These are phyloP conservation scores for Leccinum longicurvipes DNA, from an alignment of 768 basidiomycete species.

Conservation along the genomic window DNA sequence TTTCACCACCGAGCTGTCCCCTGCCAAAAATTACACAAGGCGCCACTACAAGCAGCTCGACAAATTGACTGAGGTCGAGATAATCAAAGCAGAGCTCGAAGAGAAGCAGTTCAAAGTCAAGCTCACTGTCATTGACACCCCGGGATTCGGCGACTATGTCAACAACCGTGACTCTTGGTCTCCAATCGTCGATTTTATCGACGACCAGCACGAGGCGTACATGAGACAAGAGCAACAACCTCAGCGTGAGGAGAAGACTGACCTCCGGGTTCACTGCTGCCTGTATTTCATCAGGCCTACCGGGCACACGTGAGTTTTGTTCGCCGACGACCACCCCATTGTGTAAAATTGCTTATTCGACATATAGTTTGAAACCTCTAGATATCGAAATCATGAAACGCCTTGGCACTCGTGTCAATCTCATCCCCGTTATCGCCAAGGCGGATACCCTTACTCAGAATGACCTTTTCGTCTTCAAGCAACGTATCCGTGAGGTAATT, in stretches of 20 bases:
- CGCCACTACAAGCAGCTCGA: conserved; percentile 96
- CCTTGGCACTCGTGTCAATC: conserved; percentile 94
- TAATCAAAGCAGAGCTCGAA: conserved; percentile 99
- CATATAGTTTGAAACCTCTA: conserved; percentile 76
- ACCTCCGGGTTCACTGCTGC: conserved; percentile 94
- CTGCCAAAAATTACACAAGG: conserved; percentile 83
- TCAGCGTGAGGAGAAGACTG: conserved; percentile 89
- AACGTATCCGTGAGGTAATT: conserved; percentile 89
- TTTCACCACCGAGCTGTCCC: conserved; percentile 95
- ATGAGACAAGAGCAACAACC: conserved; percentile 99
- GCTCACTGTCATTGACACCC: conserved; percentile 97
- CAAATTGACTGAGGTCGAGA: conserved; percentile 97
- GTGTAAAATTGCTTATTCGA: conserved; percentile 4
- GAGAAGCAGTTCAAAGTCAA: conserved; percentile 99
- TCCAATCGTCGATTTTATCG: conserved; percentile 97
- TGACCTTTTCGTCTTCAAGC: conserved; percentile 89
- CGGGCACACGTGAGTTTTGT: conserved; percentile 81
- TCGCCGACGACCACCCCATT: not conserved
- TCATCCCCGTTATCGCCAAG: conserved; percentile 97
- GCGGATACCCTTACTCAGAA: conserved; percentile 96
- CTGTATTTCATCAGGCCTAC: conserved; percentile 96
- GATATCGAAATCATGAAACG: conserved; percentile 99
- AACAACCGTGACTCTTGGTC: conserved; percentile 99
- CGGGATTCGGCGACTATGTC: conserved; percentile 99
- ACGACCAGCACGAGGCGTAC: conserved; percentile 92